These are phyloP conservation scores for Syzygium jambos DNA, from an alignment of 345 rosid genomes.

Conservation along the genomic window DNA sequence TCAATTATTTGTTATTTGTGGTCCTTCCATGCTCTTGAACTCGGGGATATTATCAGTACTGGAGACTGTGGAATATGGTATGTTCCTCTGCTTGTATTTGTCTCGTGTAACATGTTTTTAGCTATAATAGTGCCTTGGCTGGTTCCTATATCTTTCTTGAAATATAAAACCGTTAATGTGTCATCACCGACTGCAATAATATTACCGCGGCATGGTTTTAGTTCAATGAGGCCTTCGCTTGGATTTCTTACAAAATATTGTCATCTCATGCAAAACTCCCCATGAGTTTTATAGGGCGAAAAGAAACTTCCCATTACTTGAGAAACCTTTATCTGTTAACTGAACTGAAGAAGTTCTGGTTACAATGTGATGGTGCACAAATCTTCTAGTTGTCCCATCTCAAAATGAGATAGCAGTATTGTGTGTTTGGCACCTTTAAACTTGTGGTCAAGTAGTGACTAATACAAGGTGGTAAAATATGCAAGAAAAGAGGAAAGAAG, in stretches of 20 bases:
- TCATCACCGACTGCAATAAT: neutral
- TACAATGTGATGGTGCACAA: neutral
- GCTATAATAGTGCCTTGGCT: neutral
- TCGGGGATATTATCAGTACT: constrained; percentile 46
- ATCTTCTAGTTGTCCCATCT: neutral
- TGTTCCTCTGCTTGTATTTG: constrained; percentile 18
- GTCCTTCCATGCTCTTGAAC: neutral
- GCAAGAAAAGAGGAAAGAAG: neutral
- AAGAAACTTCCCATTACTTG: neutral
- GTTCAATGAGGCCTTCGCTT: neutral
- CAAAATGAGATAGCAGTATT: neutral
- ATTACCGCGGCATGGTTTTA: neutral
- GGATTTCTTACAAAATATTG: neutral
- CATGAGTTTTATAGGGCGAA: neutral
- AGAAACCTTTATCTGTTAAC: neutral
- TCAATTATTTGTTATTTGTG: neutral
- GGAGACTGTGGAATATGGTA: constrained; percentile 99
- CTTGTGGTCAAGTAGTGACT: neutral
- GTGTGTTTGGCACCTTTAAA: neutral
- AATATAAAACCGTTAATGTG: neutral
- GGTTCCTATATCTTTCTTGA: neutral
- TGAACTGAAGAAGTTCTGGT: neutral
- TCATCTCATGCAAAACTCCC: neutral
- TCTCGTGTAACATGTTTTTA: neutral
- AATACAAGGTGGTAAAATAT: neutral